Base-by-base conservation (phyloP, 2,329 filamentous ascomycete genomes). In the Aspergillus sp. region DNA sequence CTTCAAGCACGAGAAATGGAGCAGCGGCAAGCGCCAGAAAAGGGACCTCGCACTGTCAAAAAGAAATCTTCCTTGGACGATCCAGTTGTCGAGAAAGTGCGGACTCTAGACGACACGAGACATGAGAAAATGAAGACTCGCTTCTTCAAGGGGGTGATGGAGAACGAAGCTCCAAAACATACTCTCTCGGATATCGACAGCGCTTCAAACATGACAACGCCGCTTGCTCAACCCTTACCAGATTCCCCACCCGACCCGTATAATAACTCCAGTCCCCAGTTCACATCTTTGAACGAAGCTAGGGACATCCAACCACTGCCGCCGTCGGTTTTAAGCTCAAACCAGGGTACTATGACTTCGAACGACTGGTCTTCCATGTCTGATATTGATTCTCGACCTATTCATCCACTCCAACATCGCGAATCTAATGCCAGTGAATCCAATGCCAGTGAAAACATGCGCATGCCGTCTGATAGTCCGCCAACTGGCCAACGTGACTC, bases 161-260 rank as follows among this genome's bases (percentile, higher is more conserved):
- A 76, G 48, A 70, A 69, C 18, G 71, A 73, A 58, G 20, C 63
- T 71, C 61, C 66, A 58, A 68, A 66, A 54, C 49, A 66, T 58
- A 47, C 65, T 12, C 66, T 69, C 20, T 62, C 69, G 26, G 75
- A 78, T 24, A 57, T 67, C 11, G 82, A 83, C 58, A 82, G 77
- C 65, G 78, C 78, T 15, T 85, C 83, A 2, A 83, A 83, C 62
- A 76, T 84, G 67, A 77, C 82, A 15, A 85, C 83, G 17, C 83
- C 83, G 26, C 75, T 84, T 53, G 83, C 79, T 5, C 74, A 77
- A 55, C 81, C 82, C 36, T 61, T 78, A n/a, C 72, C 73, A 20
- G 75, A 77, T 59, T 72, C 74, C n/a, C 69, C 76, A 15, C 62
- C 71, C 51, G 66, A 66, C 7, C 71, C 64, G 17, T 66, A 64